These are phyloP conservation scores for Boletellus ananiceps DNA, from an alignment of 768 basidiomycete species.

Conservation along the genomic window DNA sequence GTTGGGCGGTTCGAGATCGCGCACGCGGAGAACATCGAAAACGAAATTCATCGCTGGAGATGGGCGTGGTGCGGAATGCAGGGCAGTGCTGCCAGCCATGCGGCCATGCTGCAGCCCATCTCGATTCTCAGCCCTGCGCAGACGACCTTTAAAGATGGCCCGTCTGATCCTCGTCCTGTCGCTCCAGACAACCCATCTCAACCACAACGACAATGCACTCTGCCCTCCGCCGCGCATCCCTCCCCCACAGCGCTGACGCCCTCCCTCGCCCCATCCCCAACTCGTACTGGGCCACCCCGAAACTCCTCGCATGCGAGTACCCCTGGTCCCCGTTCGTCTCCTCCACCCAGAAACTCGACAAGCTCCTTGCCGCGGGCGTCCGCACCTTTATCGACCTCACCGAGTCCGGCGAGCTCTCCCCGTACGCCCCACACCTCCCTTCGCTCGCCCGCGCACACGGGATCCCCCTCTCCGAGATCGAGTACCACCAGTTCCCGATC, in stretches of 20 bases:
- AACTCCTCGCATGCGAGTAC: slow-evolving; percentile 76
- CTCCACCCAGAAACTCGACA: slow-evolving; percentile 65
- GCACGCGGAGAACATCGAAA: slow-evolving; percentile 5
- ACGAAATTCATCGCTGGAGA: no score
- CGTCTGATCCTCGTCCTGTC: no score
- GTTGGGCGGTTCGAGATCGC: slow-evolving; percentile 1
- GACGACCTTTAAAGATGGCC: no score
- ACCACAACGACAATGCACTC: slow-evolving; percentile 2
- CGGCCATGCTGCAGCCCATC: no score
- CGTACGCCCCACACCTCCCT: slow-evolving; percentile 56
- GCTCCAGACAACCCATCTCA: background rate
- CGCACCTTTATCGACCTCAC: slow-evolving; percentile 83
- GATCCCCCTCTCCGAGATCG: slow-evolving; percentile 51
- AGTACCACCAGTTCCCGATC: slow-evolving; percentile 78
- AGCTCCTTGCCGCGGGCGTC: slow-evolving; percentile 64
- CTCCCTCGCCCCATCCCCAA: slow-evolving; percentile 69
- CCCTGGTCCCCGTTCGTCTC: slow-evolving; percentile 61
- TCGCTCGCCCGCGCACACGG: slow-evolving; percentile 50
- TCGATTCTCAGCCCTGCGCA: no score
- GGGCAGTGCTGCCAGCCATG: background rate
- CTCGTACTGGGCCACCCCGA: slow-evolving; percentile 76
- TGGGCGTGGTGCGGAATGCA: background rate
- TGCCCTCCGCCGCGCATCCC: no score
- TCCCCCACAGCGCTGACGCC: slow-evolving; percentile 11
- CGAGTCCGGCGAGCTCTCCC: slow-evolving; percentile 70